Base-by-base conservation (phyloP, 306 rosid species). In the Ochetophila trinervis region DNA sequence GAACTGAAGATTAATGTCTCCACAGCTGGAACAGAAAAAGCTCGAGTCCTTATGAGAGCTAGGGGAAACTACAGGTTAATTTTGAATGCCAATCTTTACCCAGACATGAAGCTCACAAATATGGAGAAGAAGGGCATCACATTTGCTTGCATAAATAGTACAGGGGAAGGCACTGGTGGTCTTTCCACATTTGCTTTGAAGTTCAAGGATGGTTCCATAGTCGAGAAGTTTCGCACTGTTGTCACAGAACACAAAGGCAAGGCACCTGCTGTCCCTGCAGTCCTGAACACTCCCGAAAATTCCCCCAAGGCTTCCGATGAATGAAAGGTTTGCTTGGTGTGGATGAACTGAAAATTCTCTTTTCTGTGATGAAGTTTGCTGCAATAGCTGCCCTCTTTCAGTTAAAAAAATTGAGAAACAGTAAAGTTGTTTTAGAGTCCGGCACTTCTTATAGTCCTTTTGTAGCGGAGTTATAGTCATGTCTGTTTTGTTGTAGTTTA, bases 61-160 rank as follows among this genome's bases (percentile, higher is more conserved):
- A 80, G 65, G 63, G 98, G 98, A 73, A 93, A 89, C 67, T 84
- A 79, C 73, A 79, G 96, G 72, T 69, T 93, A 73, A 90, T 93
- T 66, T 70, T 93, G 83, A 93, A 93, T 65, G 97, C 98, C 1
- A 86, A 88, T 56, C 84, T 89, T 50, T 91, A 78, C 83, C 90
- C 97, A 12, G 97, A 91, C 71, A 82, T 91, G 87, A 91, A 86
- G 85, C 88, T 91, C 53, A 78, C 90, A 36, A 77, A 81, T 51
- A 93, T 93, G 98, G 97, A 93, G 19, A 90, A 90, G 81, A 89
- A 80, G 68, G 99, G 98, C 47, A 81, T 93, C 20, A 87, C 97
- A 17, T 93, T 93, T 83, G 95, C 97, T 48, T 93, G 98, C 85
- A 51, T 91, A 74, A 91, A 91, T 72, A 91, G 97, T 69, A 76